A percentile compares a stretch with the other conserved stretches of the same genome.
Conservation (phyloP, 192 early-diverging fungal species). For the Kickxella alabastrina region DNA sequence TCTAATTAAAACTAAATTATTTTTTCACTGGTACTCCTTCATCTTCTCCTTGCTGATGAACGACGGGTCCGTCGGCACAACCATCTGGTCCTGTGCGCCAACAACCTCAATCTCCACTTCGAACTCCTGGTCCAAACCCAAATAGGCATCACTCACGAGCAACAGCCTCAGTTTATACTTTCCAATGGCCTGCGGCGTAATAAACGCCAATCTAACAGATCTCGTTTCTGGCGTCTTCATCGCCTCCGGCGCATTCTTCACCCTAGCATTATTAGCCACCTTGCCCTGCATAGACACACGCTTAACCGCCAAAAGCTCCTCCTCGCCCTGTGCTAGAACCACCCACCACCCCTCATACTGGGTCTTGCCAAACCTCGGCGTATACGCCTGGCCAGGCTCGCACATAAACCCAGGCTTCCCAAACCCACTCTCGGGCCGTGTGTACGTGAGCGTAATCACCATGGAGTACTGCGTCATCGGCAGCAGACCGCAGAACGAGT, state of each 20-base stretch:
- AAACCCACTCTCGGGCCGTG: slow-evolving; percentile 20
- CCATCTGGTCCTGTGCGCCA: slow-evolving; percentile 15
- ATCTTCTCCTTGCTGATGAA: slow-evolving; percentile 35
- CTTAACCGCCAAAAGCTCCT: slow-evolving; percentile 78
- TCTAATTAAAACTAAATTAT: too few species aligned
- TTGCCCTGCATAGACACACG: slow-evolving; percentile 64
- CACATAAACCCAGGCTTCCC: slow-evolving; percentile 10
- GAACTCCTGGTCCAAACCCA: slow-evolving; percentile 66
- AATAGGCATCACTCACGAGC: slow-evolving; percentile 75
- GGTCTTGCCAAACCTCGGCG: slow-evolving; percentile 83
- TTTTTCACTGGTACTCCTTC: slow-evolving; percentile 29
- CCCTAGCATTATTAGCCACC: too few species aligned
- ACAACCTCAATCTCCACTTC: slow-evolving; percentile 43
- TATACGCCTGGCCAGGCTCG: slow-evolving; percentile 60
- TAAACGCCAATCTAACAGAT: slow-evolving; percentile 55
- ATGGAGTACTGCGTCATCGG: slow-evolving; percentile 47
- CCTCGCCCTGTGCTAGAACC: slow-evolving; percentile 67
- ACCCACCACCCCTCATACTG: slow-evolving; percentile 96
- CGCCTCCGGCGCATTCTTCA: too few species aligned
- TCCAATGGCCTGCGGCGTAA: slow-evolving; percentile 60
- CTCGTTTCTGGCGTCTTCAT: too few species aligned
- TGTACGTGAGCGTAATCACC: slow-evolving; percentile 35
- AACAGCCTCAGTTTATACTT: slow-evolving; percentile 55
- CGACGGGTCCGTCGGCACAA: slow-evolving; percentile 7
- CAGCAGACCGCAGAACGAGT: slow-evolving; percentile 14